Conservation (phyloP, 805 yeast species). For the Ogataea dorogensis region DNA sequence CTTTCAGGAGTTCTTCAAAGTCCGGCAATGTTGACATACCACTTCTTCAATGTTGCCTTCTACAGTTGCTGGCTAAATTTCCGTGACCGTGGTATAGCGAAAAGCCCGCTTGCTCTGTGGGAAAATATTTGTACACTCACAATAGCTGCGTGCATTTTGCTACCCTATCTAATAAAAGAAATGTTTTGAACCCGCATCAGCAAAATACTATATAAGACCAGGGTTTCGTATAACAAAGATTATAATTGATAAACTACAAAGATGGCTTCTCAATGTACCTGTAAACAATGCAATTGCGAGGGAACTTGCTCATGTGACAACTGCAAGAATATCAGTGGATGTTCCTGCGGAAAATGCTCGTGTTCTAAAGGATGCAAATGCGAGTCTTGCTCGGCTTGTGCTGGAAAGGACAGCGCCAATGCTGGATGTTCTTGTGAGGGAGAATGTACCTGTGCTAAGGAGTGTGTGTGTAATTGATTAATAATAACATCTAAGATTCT, state of each 20-base stretch:
- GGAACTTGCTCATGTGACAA: conserved; percentile 8
- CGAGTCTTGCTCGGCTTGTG: conserved; percentile 6
- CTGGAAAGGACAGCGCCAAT: too few species aligned
- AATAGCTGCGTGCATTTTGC: conserved; percentile 75
- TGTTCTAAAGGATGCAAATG: conserved; percentile 17
- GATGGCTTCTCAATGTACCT: conserved; percentile 11
- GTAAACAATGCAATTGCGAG: conserved; percentile 10
- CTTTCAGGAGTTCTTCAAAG: conserved; percentile 77
- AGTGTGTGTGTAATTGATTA: not conserved
- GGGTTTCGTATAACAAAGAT: not conserved
- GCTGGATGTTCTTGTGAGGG: conserved; percentile 11
- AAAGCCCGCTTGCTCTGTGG: conserved; percentile 67
- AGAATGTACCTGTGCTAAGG: conserved; percentile 7
- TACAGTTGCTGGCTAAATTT: conserved; percentile 75
- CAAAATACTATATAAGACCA: not conserved
- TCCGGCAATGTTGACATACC: conserved; percentile 74
- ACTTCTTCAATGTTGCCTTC: conserved; percentile 88
- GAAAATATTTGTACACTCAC: conserved; percentile 67
- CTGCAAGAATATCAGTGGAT: not conserved
- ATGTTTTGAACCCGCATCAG: conserved; percentile 1
- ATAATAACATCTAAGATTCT: not conserved
- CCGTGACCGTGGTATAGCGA: conserved; percentile 56
- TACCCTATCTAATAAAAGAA: conserved; percentile 61
- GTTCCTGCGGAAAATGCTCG: conserved; percentile 12
- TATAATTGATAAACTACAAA: not conserved